Evolutionary conservation across 768 basidiomycete species (phyloP).

Genomic region (Tephrocybe sp.): DNA sequence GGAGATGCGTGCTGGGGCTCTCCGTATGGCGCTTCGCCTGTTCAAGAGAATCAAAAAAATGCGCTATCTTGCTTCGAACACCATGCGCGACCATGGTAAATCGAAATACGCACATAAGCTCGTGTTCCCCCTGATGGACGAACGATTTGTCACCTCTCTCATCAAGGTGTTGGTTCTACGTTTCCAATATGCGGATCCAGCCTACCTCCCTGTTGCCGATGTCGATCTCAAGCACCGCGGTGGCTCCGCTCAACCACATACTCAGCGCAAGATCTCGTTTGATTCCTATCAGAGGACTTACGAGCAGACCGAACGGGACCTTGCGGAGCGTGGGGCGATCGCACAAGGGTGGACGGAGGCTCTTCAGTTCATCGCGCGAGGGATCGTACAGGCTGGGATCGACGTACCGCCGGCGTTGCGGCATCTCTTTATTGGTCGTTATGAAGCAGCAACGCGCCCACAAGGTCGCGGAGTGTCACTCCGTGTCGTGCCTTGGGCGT

Average conservation of each 20-base stretch:
- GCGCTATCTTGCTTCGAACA: not conserved
- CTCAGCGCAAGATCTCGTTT: not conserved
- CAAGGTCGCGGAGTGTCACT: slow-evolving; percentile 1
- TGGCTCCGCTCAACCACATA: not conserved
- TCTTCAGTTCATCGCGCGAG: slow-evolving; percentile 16
- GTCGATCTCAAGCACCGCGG: not conserved
- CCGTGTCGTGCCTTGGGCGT: slow-evolving; percentile 14
- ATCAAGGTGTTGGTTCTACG: slow-evolving; percentile 37
- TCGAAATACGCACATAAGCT: not conserved
- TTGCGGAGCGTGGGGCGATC: not conserved
- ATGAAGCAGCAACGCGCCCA: slow-evolving; percentile 8
- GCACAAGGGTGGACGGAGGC: slow-evolving; percentile 12
- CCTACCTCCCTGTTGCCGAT: not conserved
- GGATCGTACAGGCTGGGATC: slow-evolving; percentile 17
- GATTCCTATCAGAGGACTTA: slow-evolving; percentile 1
- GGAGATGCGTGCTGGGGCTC: not conserved
- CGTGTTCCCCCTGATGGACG: slow-evolving; percentile 47
- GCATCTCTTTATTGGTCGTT: slow-evolving; percentile 19
- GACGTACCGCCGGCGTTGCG: slow-evolving; percentile 17
- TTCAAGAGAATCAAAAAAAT: slow-evolving; percentile 7
- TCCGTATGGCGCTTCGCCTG: slow-evolving; percentile 10
- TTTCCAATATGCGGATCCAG: not conserved
- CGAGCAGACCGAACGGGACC: not conserved
- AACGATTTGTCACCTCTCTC: slow-evolving; percentile 66
- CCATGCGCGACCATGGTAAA: not conserved